Base-by-base conservation (phyloP, 2,329 filamentous ascomycete genomes). In the Thielaviopsis populi region DNA sequence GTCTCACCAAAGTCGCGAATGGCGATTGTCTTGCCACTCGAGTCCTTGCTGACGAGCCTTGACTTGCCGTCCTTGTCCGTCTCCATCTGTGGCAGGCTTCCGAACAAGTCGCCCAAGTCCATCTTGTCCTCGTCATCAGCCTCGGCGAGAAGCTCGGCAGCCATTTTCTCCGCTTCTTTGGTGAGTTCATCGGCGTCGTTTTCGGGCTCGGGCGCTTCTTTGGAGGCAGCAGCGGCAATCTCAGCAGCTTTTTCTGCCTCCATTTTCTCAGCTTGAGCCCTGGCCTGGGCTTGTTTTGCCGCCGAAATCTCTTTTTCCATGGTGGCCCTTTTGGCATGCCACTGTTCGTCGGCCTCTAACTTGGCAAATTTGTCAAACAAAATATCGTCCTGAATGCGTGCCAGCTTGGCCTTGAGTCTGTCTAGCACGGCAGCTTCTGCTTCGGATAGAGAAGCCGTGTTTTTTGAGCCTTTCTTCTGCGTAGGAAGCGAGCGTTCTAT, bases 1-100 rank as follows among this genome's bases (percentile, higher is more conserved):
- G 84, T 85, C 72, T 89, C 90, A 1, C 89, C 91, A 78, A 97
- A 96, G 69, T 96, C 87, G 53, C 88, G 80, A 59, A 95, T 80
- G 5, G 65, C 62, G 42, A 66, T 53, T 8, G 50, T 64, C 27
- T 64, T 61, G 1, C 83, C 80, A 67, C 81, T 73, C 63, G 75
- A 68, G 58, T 77, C 75, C 69, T 79, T 83, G 53, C 83, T 75
- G 48, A 81, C 79, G 0, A 78, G 85, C 43, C 74, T 78, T 1
- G 78, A 79, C 70, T 84, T 81, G n/a, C 83, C 83, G 8, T 80
- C 83, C 5, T 72, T 68, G 68, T 86, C 82, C 4, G 83, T 76
- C 69, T 86, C 83, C 68, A 77, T 80, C 30, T 83, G 78, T 0
- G 84, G 84, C 4, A 87, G 72, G 65, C 77, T 83, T 8, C 78